Conservation (phyloP, 2,329 filamentous ascomycete species). For the Nothophoma quercina region DNA sequence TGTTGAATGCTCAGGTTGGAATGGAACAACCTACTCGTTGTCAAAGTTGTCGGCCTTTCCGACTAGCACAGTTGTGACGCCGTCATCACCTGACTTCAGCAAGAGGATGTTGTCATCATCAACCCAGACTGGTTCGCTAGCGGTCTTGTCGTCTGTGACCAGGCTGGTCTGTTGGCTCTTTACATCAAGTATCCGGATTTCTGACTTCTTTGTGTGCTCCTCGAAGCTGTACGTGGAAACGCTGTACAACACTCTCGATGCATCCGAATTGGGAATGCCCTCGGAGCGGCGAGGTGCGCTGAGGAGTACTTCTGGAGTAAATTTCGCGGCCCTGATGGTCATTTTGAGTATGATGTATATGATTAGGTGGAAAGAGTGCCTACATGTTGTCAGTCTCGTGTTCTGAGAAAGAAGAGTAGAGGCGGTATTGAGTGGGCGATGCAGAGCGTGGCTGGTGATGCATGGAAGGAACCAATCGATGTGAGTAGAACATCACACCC, state of each 20-base stretch:
- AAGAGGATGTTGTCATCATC: constrained; percentile 70
- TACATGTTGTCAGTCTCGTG: constrained; percentile 19
- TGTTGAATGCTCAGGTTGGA: too few relatives aligned
- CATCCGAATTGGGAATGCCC: constrained; percentile 73
- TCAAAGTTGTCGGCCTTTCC: constrained; percentile 43
- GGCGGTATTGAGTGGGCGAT: constrained; percentile 2
- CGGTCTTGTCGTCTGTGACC: constrained; percentile 69
- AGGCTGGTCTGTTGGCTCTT: constrained; percentile 69
- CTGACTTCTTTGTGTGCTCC: constrained; percentile 70
- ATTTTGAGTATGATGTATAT: constrained; percentile 53
- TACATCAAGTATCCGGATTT: constrained; percentile 76
- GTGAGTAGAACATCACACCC: not conserved
- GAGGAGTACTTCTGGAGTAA: constrained; percentile 79
- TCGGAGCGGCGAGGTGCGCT: constrained; percentile 76
- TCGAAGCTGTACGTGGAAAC: constrained; percentile 83
- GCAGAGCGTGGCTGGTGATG: constrained; percentile 3
- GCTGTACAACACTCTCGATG: constrained; percentile 70
- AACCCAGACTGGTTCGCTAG: constrained; percentile 80
- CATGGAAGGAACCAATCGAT: constrained; percentile 4
- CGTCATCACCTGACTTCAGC: constrained; percentile 54
- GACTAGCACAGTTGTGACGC: constrained; percentile 49
- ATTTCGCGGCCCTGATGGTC: constrained; percentile 74
- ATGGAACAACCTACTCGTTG: constrained; percentile 35
- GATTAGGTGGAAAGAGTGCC: constrained; percentile 2
- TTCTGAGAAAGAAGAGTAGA: constrained; percentile 13